These are phyloP conservation scores for Yarrowia yakushimensis DNA, from an alignment of 805 yeast genomes.

Conservation along the genomic window DNA sequence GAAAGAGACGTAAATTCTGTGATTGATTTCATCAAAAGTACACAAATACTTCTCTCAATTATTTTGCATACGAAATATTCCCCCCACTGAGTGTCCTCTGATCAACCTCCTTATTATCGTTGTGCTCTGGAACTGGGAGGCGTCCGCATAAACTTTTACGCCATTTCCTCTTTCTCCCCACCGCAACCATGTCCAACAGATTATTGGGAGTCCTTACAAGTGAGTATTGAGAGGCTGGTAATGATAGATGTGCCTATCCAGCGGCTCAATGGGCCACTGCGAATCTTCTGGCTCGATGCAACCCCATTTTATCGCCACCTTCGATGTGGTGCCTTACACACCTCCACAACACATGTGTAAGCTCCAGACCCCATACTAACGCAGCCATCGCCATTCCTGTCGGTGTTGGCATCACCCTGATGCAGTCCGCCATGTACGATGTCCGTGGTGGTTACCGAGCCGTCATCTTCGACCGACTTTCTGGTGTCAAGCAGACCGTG, in stretches of 20 bases:
- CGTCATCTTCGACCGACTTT: conserved; percentile 85
- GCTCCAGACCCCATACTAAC: background rate
- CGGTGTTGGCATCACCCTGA: conserved; percentile 46
- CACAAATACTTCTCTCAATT: too few species aligned
- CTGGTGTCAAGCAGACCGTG: conserved; percentile 84
- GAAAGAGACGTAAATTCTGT: too few species aligned
- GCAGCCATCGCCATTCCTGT: conserved; percentile 36
- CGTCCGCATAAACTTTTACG: conserved; percentile 22
- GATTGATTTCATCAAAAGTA: too few species aligned
- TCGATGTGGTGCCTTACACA: background rate
- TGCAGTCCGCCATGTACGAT: conserved; percentile 84
- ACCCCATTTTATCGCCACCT: background rate
- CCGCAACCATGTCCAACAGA: conserved; percentile 24
- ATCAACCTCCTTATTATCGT: background rate
- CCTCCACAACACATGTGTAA: background rate
- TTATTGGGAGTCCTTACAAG: conserved; percentile 23
- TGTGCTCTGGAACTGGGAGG: conserved; percentile 24
- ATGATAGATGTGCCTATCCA: background rate
- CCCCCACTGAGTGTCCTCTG: background rate
- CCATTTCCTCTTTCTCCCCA: conserved; percentile 20
- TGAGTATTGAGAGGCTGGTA: conserved; percentile 8
- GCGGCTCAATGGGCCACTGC: background rate
- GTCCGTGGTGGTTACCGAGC: conserved; percentile 96
- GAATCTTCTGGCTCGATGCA: background rate
- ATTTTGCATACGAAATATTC: background rate